Evolutionary conservation across 2,329 filamentous ascomycete genomes (phyloP), one percentile per base, ranked within the genome.

Genomic region (Neurospora sp.): DNA sequence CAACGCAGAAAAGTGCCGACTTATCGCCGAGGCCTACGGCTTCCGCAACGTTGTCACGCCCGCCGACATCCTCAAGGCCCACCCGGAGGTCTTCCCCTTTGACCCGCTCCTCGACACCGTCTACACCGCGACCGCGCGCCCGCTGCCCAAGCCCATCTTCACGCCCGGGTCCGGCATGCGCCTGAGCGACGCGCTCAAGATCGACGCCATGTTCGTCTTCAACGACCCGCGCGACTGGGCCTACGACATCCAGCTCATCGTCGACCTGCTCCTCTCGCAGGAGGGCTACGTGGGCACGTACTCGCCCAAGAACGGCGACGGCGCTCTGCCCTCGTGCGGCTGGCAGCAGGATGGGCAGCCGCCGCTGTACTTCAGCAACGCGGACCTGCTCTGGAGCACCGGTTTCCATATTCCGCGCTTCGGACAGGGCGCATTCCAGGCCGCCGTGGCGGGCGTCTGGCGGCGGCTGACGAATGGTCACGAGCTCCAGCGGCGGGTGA

Each of bases 141-240:
- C 87, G 1, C 82, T 92, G 0, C 89, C 89, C 0, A 76, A 74
- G 8, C 83, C 74, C 37, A 12, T 57, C 66, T 12, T 68, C 28
- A n/a, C 65, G 11, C 3, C 69, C 23, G 52, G 52, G 23, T 62
- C 52, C 52, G 52, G 52, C 28, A 62, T 62, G 52, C 12, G 40
- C n/a, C 68, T 73, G 77, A 78, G 69, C 0, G 77, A 82, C 10
- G 80, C 83, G 10, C 84, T 95, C 66, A 93, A 92, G 75, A 91
- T 99, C 74, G 93, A 97, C 77, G 93, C 94, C 37, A 88, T 98
- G 37, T 91, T 98, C 76, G 91, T 97, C 6, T 97, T 95, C 85
- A 97, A 97, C 79, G 96, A 98, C 80, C 94, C 96, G 3, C 88
- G 96, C 69, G 96, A 99, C 82, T 99, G 96, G 96, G 93, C 92